Conservation (phyloP, 805 yeast species). For the Tetrapisispora taiwanensis region DNA sequence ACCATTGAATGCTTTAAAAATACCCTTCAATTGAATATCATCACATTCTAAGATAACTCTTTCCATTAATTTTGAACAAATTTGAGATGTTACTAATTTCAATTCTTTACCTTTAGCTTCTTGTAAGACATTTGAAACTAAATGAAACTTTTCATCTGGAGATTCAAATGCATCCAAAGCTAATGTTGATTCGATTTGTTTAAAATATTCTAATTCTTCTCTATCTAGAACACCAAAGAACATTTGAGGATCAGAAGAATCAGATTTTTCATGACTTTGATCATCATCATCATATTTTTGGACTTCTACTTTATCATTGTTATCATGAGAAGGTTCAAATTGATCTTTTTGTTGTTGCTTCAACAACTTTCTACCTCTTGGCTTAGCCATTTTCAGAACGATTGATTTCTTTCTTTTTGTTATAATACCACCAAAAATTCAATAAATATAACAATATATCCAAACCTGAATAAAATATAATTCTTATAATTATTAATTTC, state of each 20-base stretch:
- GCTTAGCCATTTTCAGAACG: constrained; percentile 18
- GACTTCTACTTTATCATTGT: constrained; percentile 5
- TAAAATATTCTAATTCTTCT: constrained; percentile 81
- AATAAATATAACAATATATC: too few species aligned
- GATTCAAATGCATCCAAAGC: constrained; percentile 68
- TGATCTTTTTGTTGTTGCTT: constrained; percentile 22
- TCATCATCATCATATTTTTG: constrained; percentile 9
- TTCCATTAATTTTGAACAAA: constrained; percentile 88
- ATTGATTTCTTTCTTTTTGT: not conserved
- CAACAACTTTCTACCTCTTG: constrained; percentile 35
- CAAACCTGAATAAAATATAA: too few species aligned
- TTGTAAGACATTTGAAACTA: constrained; percentile 67
- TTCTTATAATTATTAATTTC: too few species aligned
- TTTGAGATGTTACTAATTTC: constrained; percentile 86
- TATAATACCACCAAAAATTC: too few species aligned
- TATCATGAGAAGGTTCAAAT: constrained; percentile 12
- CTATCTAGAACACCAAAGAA: constrained; percentile 85
- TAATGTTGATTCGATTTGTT: constrained; percentile 80
- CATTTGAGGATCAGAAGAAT: constrained; percentile 24
- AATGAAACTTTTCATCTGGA: constrained; percentile 62
- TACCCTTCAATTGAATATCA: constrained; percentile 51
- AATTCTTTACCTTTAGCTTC: constrained; percentile 85
- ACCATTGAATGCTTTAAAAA: constrained; percentile 61
- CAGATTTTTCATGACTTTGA: not conserved
- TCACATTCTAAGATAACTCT: constrained; percentile 62